These are phyloP conservation scores for Moesziomyces parantarcticus DNA, from an alignment of 1,284 basidiomycete genomes.

Conservation along the genomic window DNA sequence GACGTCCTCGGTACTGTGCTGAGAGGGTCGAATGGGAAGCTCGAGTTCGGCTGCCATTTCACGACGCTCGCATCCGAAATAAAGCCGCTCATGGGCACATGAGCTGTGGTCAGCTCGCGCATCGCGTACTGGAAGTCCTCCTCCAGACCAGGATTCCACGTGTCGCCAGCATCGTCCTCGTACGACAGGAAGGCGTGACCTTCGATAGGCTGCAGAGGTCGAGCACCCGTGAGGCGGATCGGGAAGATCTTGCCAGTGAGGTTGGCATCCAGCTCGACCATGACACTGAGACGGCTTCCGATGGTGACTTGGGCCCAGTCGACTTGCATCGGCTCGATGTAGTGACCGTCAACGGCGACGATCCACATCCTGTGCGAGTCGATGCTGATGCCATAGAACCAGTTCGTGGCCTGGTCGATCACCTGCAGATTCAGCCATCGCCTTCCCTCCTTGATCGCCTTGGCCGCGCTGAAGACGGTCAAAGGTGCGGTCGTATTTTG, in stretches of 20 bases:
- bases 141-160: slow-evolving; percentile 25
- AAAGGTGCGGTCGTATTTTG: slow-evolving; percentile 48
- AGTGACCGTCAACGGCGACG: slow-evolving; percentile 48
- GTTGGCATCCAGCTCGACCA: slow-evolving; percentile 42
- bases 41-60: slow-evolving; percentile 43
- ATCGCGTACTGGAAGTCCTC: slow-evolving; percentile 37
- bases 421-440: slow-evolving; percentile 47
- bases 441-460: slow-evolving; percentile 32
- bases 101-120: slow-evolving; percentile 14
- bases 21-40: slow-evolving; percentile 32
- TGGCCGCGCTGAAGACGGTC: slow-evolving; percentile 38
- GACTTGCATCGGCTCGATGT: slow-evolving; percentile 40
- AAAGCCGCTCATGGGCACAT: slow-evolving; percentile 41
- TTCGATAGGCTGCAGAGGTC: slow-evolving; percentile 51
- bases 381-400: slow-evolving; percentile 31
- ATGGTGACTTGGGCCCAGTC: slow-evolving; percentile 51
- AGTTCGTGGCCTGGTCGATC: slow-evolving; percentile 38
- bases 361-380: slow-evolving; percentile 46
- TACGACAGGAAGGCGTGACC: slow-evolving; percentile 48
- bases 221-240: slow-evolving; percentile 42
- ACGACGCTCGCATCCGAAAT: slow-evolving; percentile 20
- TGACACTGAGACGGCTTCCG: slow-evolving; percentile 43
- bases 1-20: slow-evolving; percentile 21
- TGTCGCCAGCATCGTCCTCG: slow-evolving; percentile 25
- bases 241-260: slow-evolving; percentile 29